phyloP scores from a whole-genome alignment of 176 grass and related monocot species.

The Phyllostachys edulis region DNA sequence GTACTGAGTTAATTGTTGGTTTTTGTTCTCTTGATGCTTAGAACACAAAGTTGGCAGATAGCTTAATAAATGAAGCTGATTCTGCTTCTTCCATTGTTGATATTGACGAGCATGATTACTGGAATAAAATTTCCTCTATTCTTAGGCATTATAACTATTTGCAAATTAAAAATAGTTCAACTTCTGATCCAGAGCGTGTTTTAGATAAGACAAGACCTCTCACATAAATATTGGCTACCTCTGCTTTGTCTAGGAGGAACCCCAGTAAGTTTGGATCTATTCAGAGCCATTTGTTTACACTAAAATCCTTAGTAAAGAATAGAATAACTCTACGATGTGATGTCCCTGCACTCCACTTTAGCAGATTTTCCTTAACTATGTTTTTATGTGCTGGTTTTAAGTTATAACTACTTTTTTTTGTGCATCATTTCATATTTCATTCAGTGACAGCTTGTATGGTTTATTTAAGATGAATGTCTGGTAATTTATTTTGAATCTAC shows the following conservation, averaged over 20 bases:
- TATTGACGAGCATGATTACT: neutral
- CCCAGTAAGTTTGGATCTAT: neutral
- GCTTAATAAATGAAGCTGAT: neutral
- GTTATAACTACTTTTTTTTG: neutral
- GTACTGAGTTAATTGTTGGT: neutral
- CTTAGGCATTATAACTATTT: neutral
- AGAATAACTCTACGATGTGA: neutral
- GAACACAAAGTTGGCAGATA: neutral
- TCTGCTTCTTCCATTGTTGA: neutral
- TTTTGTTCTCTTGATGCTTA: slow-evolving; percentile 11
- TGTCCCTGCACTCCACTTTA: slow-evolving; percentile 3
- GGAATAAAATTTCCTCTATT: slow-evolving; percentile 1
- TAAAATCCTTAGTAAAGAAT: neutral
- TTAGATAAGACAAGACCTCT: neutral
- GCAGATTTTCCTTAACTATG: neutral
- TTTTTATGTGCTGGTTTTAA: neutral
- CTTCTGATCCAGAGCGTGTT: neutral
- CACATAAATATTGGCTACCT: neutral
- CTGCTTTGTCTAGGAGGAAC: neutral
- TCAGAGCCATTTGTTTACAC: neutral
- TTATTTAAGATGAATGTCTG: neutral
- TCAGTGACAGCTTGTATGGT: neutral
- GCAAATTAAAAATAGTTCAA: neutral
- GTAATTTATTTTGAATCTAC: slow-evolving; percentile 12
- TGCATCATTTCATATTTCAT: neutral